A percentile compares a stretch with the other conserved stretches of the same genome.
phyloP scores from a whole-genome alignment of 2,329 filamentous ascomycete species.

The Trichoderma gracile region DNA sequence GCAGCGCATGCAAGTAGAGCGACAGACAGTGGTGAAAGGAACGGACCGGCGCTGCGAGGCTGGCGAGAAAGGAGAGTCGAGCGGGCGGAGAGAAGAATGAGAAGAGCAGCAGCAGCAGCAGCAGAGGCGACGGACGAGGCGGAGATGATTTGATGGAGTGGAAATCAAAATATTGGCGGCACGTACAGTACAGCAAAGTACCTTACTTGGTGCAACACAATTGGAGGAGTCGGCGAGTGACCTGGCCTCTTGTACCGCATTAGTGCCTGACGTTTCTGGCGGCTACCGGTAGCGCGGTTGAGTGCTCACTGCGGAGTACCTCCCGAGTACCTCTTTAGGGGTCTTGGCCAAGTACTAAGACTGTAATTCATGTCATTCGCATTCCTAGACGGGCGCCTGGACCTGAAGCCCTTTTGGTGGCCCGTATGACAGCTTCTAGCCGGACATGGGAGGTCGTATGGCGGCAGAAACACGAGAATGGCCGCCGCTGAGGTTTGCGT shows the following conservation, averaged over 20 bases:
- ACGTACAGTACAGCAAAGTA: not conserved
- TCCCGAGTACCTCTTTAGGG: too few species aligned
- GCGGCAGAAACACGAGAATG: not conserved
- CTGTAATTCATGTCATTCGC: too few species aligned
- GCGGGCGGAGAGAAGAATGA: not conserved
- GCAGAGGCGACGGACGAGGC: constrained; percentile 17
- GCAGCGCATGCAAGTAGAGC: not conserved
- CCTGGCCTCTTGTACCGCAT: constrained; percentile 21
- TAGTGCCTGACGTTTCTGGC: constrained; percentile 29
- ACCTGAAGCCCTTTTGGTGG: not conserved
- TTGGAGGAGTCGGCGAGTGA: constrained; percentile 14
- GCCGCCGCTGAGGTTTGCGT: too few species aligned
- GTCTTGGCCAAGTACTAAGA: too few species aligned
- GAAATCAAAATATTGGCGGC: constrained; percentile 2
- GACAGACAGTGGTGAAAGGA: not conserved
- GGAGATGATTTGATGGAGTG: constrained; percentile 3
- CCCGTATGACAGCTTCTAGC: constrained; percentile 10
- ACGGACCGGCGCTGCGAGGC: constrained; percentile 2
- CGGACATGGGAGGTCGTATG: constrained; percentile 12
- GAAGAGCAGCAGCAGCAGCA: not conserved
- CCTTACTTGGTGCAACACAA: constrained; percentile 1
- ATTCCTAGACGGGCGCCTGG: too few species aligned
- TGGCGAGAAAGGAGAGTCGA: constrained; percentile 8
- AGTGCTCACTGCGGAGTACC: too few species aligned
- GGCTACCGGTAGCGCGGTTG: not conserved